These are phyloP conservation scores for Xylariaceae sp. DNA, from an alignment of 2,329 filamentous ascomycete species.

Conservation along the genomic window DNA sequence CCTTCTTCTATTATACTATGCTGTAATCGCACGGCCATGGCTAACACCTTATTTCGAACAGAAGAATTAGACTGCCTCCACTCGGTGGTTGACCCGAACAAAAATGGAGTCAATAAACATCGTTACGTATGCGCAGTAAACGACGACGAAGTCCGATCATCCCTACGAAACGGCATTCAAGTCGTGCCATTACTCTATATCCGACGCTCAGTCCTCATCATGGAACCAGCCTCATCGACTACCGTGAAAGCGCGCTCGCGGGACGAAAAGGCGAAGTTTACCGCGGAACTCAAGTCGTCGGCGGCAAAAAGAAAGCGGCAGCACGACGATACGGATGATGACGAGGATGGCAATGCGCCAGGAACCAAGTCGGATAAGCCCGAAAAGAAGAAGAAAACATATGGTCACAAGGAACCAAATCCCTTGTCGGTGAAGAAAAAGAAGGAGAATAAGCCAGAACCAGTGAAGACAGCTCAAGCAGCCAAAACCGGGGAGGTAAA, in stretches of 20 bases:
- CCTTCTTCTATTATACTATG: not conserved
- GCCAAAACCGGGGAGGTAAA: conserved; percentile 18
- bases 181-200: conserved; percentile 78
- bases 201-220: conserved; percentile 65
- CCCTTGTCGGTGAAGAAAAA: conserved; percentile 70
- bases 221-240: conserved; percentile 70
- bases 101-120: conserved; percentile 67
- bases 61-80: conserved; percentile 65
- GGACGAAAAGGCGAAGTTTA: conserved; percentile 72
- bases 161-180: conserved; percentile 57
- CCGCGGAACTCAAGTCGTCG: conserved; percentile 58
- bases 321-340: conserved; percentile 38
- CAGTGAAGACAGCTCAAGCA: not conserved
- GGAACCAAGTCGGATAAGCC: conserved; percentile 23
- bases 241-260: conserved; percentile 59
- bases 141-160: conserved; percentile 58
- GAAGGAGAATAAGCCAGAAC: conserved; percentile 21
- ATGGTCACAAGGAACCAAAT: conserved; percentile 66
- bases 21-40: not conserved
- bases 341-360: conserved; percentile 26
- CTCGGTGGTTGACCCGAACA: conserved; percentile 75
- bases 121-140: conserved; percentile 76
- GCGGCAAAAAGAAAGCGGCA: conserved; percentile 49
- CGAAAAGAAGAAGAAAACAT: conserved; percentile 47
- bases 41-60: conserved; percentile 6